Percentiles rank a stretch among this genome's conserved stretches.
Conservation (phyloP, 139 green algal genomes). For the Auxenochlorella pyrenoidosa region DNA sequence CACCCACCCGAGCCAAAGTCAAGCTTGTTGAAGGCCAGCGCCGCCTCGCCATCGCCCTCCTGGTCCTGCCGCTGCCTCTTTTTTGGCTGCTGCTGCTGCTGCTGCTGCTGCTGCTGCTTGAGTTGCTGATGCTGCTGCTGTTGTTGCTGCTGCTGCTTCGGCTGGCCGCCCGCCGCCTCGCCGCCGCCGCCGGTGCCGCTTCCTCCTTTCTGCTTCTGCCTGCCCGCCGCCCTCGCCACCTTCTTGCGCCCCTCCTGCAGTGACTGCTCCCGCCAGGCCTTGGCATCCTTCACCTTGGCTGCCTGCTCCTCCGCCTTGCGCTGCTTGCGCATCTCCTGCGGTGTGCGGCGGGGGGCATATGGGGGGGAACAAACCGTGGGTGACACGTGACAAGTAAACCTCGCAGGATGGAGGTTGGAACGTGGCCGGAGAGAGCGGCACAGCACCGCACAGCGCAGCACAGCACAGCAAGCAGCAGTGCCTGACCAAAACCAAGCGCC, state of each 20-base stretch:
- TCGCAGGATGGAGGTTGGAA: no score
- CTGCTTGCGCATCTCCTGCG: slow-evolving; percentile 31
- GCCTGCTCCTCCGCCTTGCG: slow-evolving; percentile 51
- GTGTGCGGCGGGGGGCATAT: no score
- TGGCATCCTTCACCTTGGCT: slow-evolving; percentile 26
- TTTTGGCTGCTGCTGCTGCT: not conserved
- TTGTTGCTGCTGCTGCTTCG: slow-evolving; percentile 57
- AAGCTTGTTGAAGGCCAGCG: slow-evolving; percentile 43
- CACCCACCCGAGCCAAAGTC: slow-evolving; percentile 42
- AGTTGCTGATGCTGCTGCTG: slow-evolving; percentile 59
- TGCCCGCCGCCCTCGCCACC: not conserved
- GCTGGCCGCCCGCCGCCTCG: slow-evolving; percentile 47
- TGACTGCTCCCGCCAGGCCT: slow-evolving; percentile 45
- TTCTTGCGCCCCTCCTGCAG: slow-evolving; percentile 43
- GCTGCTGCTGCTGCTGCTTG: slow-evolving; percentile 49
- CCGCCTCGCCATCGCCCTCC: not conserved
- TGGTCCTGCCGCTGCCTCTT: slow-evolving; percentile 18
- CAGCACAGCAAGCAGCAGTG: no score
- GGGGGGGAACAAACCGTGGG: no score
- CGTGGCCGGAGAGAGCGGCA: no score
- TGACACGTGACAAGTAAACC: no score
- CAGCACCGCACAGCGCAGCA: not conserved
- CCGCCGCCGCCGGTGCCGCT: slow-evolving; percentile 40
- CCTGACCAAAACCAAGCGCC: no score
- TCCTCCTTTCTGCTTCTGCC: not conserved